phyloP scores from a whole-genome alignment of 139 green algal species.

The Pycnococcus provasolii region DNA sequence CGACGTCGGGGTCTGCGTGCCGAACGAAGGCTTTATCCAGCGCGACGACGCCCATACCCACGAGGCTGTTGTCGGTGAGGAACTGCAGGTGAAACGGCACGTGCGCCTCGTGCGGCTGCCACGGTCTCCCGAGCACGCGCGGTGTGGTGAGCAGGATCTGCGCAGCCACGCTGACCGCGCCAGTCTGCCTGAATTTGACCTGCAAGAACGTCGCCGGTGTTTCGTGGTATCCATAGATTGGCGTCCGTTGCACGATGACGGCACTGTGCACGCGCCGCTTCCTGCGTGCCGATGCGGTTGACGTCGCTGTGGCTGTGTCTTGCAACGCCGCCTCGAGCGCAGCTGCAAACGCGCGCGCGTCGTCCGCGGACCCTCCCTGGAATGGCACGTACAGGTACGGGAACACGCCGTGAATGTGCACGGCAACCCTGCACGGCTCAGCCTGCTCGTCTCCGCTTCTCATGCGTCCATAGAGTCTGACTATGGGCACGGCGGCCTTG shows the following conservation, averaged over 20 bases:
- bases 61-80: constrained; percentile 15
- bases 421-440: not conserved
- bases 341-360: constrained; percentile 7
- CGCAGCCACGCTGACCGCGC: not conserved
- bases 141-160: not conserved
- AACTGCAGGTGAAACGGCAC: constrained; percentile 14
- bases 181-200: not conserved
- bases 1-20: not conserved
- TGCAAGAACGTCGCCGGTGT: constrained; percentile 7
- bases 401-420: constrained; percentile 83
- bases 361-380: constrained; percentile 49
- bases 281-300: not conserved
- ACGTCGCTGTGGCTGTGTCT: no score
- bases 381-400: constrained; percentile 85
- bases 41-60: constrained; percentile 12
- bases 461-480: no score
- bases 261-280: constrained; percentile 1
- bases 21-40: not conserved
- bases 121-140: not conserved
- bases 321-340: not conserved
- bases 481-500: no score
- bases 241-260: not conserved
- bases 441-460: no score
- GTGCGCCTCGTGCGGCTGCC: constrained; percentile 17
- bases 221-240: constrained; percentile 14